phyloP scores from a whole-genome alignment of 805 yeast genomes.

The Starmera amethionina region DNA sequence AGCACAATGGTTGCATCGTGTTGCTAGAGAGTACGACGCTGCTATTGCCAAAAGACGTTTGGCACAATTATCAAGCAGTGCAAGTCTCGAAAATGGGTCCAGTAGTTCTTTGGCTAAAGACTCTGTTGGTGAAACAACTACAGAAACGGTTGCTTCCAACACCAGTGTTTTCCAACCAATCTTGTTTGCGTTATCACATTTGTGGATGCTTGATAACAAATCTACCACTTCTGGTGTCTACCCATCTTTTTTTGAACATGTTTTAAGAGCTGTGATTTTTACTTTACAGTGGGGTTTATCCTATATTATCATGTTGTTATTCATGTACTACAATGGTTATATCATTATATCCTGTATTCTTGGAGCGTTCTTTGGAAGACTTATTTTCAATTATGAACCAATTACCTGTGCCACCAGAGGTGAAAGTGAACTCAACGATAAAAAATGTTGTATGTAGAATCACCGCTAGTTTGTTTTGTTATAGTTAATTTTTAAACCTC shows the following conservation, averaged over 20 bases:
- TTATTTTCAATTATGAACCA: conserved; percentile 42
- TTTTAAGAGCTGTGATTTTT: conserved; percentile 38
- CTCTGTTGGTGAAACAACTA: conserved; percentile 4
- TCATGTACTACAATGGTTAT: conserved; percentile 70
- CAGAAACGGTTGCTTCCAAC: conserved; percentile 5
- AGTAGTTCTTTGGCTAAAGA: not conserved
- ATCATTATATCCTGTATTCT: conserved; percentile 51
- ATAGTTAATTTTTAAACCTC: too few relatives aligned
- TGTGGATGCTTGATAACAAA: conserved; percentile 16
- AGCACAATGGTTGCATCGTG: conserved; percentile 47
- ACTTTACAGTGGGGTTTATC: conserved; percentile 55
- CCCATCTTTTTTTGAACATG: conserved; percentile 41
- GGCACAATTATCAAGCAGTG: conserved; percentile 3
- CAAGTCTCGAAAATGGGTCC: not conserved
- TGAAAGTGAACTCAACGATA: conserved; percentile 21
- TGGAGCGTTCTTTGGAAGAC: conserved; percentile 51
- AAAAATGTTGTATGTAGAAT: conserved; percentile 24
- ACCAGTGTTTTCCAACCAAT: conserved; percentile 14
- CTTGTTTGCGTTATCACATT: conserved; percentile 16
- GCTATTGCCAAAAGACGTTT: conserved; percentile 23
- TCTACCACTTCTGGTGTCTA: conserved; percentile 13
- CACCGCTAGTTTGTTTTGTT: not conserved
- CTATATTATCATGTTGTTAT: conserved; percentile 58
- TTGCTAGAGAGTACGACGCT: conserved; percentile 40
- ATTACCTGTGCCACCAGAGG: conserved; percentile 15